Evolutionary conservation across 2,329 filamentous ascomycete species (phyloP).

Genomic region (Neofusicoccum umdonicola): DNA sequence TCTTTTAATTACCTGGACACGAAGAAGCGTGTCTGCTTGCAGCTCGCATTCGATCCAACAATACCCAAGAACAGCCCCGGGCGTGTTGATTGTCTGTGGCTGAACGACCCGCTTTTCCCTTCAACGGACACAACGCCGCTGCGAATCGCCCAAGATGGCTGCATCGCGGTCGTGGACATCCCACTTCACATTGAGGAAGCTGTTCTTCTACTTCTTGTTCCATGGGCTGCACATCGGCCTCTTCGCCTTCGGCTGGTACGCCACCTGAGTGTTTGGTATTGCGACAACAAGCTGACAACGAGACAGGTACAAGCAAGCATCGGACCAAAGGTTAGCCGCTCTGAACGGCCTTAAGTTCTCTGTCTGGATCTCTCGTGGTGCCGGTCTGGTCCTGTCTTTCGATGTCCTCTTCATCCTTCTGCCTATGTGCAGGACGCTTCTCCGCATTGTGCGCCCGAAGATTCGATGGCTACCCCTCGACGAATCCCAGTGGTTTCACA

Average conservation of each 20-base stretch:
- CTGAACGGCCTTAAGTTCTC: slow-evolving; percentile 83
- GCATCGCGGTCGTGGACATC: slow-evolving; percentile 27
- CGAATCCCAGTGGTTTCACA: slow-evolving; percentile 95
- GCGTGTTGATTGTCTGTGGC: background rate
- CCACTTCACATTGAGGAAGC: slow-evolving; percentile 63
- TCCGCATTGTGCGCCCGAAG: slow-evolving; percentile 83
- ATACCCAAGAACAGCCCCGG: background rate
- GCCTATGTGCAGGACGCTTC: slow-evolving; percentile 89
- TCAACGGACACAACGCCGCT: background rate
- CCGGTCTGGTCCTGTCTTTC: slow-evolving; percentile 78
- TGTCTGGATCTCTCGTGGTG: slow-evolving; percentile 94
- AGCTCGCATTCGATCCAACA: background rate
- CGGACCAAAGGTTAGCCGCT: slow-evolving; percentile 65
- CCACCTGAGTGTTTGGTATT: slow-evolving; percentile 6
- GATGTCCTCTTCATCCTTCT: slow-evolving; percentile 86
- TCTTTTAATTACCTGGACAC: slow-evolving; percentile 6
- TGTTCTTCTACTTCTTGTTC: slow-evolving; percentile 78
- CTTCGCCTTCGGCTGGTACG: slow-evolving; percentile 86
- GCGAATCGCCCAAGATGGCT: slow-evolving; percentile 5
- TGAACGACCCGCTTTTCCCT: background rate
- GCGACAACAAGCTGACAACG: slow-evolving; percentile 17
- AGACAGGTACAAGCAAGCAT: slow-evolving; percentile 74
- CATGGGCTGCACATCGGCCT: slow-evolving; percentile 74
- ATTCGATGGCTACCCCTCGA: slow-evolving; percentile 87
- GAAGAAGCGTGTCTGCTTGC: background rate